A percentile compares a stretch with the other conserved stretches of the same genome.
These are phyloP conservation scores for Fragilaria crotonensis DNA, from an alignment of 108 stramenopile species.

Conservation along the genomic window DNA sequence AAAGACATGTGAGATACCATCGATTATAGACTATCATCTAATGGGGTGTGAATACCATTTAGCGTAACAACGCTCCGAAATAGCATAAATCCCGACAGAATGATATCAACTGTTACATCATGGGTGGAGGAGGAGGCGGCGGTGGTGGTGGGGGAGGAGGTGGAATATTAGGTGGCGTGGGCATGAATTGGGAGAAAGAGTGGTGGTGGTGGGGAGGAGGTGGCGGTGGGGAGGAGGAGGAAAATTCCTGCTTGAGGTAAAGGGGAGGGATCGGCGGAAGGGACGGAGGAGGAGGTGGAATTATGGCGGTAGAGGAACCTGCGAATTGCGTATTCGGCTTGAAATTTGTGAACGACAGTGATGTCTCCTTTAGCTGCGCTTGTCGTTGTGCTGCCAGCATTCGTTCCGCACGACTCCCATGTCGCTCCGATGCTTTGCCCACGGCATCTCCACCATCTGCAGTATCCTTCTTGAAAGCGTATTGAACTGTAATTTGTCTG, in stretches of 20 bases:
- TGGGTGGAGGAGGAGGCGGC: conserved; percentile 10
- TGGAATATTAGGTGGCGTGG: background rate
- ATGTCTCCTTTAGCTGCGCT: conserved; percentile 29
- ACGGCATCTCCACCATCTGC: conserved; percentile 24
- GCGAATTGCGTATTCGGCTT: conserved; percentile 17
- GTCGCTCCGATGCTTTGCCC: conserved; percentile 77
- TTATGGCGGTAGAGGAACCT: conserved; percentile 13
- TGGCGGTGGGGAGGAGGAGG: conserved; percentile 10
- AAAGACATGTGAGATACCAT: too few species aligned
- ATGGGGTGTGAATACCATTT: too few species aligned
- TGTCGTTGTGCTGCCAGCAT: conserved; percentile 83
- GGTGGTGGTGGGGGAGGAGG: conserved; percentile 33
- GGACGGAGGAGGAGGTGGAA: conserved; percentile 6
- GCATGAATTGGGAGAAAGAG: conserved; percentile 9
- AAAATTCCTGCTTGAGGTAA: background rate
- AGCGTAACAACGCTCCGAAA: too few species aligned
- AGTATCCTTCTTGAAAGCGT: conserved; percentile 94
- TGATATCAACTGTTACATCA: too few species aligned
- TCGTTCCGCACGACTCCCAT: conserved; percentile 95
- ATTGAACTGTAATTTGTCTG: conserved; percentile 93
- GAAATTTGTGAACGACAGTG: too few species aligned
- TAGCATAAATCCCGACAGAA: too few species aligned
- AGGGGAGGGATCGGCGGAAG: background rate
- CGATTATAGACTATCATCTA: too few species aligned
- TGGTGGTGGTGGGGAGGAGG: background rate